Percentiles rank a stretch among this genome's conserved stretches.
phyloP scores from a whole-genome alignment of 306 rosid species.

The Astragalus glycyphyllos region DNA sequence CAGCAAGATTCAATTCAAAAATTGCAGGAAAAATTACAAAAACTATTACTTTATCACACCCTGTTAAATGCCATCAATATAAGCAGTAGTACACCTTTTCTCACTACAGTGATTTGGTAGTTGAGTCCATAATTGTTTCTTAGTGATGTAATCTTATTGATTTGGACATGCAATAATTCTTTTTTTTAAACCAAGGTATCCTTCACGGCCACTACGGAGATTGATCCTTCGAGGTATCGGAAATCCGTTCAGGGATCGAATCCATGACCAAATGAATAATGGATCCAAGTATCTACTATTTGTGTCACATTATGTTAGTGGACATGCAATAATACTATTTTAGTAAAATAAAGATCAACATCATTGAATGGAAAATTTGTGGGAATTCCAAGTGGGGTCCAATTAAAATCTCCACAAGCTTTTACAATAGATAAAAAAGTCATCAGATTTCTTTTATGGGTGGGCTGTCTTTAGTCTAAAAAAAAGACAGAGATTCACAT shows the following conservation, averaged over 20 bases:
- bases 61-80: no score
- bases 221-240: no score
- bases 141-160: not conserved
- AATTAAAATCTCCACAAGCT: conserved; percentile 40
- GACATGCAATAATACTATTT: no score
- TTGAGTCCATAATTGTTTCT: not conserved
- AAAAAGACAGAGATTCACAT: conserved; percentile 54
- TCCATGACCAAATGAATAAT: no score
- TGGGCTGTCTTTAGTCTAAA: conserved; percentile 47
- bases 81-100: not conserved
- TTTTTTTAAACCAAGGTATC: no score
- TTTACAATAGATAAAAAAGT: conserved; percentile 40
- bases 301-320: no score
- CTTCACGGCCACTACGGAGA: no score
- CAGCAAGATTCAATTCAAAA: no score
- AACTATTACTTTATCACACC: no score
- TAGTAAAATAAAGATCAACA: not conserved
- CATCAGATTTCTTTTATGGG: conserved; percentile 50
- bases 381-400: conserved; percentile 47
- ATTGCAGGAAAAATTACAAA: no score
- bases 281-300: no score
- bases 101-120: not conserved
- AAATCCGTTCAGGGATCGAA: no score
- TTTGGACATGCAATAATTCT: not conserved
- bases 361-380: not conserved